These are phyloP conservation scores for Solanum chilense DNA, from an alignment of 257 asterid genomes.

Conservation along the genomic window DNA sequence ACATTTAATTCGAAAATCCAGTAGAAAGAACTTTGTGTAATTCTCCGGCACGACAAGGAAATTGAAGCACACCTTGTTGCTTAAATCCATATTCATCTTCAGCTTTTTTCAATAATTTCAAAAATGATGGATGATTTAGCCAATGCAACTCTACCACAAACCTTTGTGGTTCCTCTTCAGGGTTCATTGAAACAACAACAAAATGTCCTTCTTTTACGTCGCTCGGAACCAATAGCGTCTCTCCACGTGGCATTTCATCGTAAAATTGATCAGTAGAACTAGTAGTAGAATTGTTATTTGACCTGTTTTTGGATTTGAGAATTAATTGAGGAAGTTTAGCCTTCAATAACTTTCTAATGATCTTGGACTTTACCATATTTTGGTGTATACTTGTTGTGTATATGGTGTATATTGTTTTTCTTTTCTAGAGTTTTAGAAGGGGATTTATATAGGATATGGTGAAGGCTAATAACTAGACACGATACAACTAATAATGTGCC, in stretches of 20 bases:
- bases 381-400: neutral
- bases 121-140: constrained; percentile 15
- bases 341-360: neutral
- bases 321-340: neutral
- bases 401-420: neutral
- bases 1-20: neutral
- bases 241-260: neutral
- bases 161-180: constrained; percentile 10
- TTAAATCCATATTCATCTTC: constrained; percentile 27
- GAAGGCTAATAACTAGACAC: neutral
- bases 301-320: neutral
- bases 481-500: neutral
- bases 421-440: neutral
- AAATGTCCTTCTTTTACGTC: constrained; percentile 37
- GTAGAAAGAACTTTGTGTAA: constrained; percentile 4
- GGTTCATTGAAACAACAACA: constrained; percentile 10
- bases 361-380: neutral
- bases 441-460: neutral
- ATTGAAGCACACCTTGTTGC: constrained; percentile 17
- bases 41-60: constrained; percentile 22
- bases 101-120: constrained; percentile 13
- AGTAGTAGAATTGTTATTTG: neutral
- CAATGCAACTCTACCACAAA: constrained; percentile 12
- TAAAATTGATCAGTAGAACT: neutral
- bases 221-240: neutral